Base-by-base conservation (phyloP, 2,329 filamentous ascomycete species). In the Colletotrichum somersetense region DNA sequence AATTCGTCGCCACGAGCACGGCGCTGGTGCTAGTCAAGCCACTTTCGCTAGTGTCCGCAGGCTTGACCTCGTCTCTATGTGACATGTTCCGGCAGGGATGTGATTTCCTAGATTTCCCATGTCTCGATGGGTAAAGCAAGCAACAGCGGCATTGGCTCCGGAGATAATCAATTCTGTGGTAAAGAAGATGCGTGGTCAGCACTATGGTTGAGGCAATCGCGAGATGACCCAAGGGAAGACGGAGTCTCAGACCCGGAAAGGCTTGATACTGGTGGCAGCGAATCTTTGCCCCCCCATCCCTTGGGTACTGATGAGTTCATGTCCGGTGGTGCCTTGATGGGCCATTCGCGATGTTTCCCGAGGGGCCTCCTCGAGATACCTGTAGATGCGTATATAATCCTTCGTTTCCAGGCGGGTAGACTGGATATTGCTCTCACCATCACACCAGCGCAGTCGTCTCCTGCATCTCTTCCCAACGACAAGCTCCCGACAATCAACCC, bases 181-280 rank as follows among this genome's bases (percentile, higher is more conserved):
- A 38, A 48, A 56, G 35, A n/a, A 18, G 35, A 65, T 52, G 59
- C 48, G 61, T 50, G 53, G 53, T 35, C 69, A 18, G 38, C 38
- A 72, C 53, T 70, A 72, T 72, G 46, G 46, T 26, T 65, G 70
- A 70, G 40, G 70, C 66, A 72, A 72, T 72, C 52, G 61, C 70
- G 66, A 72, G 55, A 72, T 72, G 70, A 62, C n/a, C 66, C 66
- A 72, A 72, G 70, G 70, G 70, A 72, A 69, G 52, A 48, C 65
- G 66, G 61, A 65, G 59, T 70, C 66, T 72, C 18, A 70, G 70
- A 70, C 70, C 61, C 30, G 23, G 53, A 57, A 23, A 61, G 59
- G 55, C 66, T 59, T 55, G 66, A 64, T 65, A 38, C 48, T 65
- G 59, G 50, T 50, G 46, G 52, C 40, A 55, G 40, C 26, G 20